These are phyloP conservation scores for Canariomyces notabilis DNA, from an alignment of 2,329 filamentous ascomycete genomes.

Conservation along the genomic window DNA sequence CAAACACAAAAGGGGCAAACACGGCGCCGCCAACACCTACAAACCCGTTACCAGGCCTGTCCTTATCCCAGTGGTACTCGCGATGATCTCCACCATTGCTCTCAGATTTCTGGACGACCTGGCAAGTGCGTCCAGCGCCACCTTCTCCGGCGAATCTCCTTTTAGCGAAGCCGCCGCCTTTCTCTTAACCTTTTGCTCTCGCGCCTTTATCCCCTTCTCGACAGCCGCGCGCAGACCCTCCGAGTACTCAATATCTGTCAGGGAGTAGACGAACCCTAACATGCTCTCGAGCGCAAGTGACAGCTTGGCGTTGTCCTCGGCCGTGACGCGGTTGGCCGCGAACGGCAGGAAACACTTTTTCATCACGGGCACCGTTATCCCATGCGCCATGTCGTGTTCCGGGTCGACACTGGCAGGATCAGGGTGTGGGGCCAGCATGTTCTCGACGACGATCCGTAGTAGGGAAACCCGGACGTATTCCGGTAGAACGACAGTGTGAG, in stretches of 20 bases:
- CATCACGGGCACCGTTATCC: conserved; percentile 43
- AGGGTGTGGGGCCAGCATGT: conserved; percentile 40
- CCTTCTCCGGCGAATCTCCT: conserved; percentile 34
- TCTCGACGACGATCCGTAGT: conserved; percentile 40
- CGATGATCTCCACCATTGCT: conserved; percentile 32
- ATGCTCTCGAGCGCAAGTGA: conserved; percentile 64
- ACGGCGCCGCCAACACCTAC: background rate
- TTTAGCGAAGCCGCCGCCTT: background rate
- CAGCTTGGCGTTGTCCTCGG: conserved; percentile 68
- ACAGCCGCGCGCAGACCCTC: conserved; percentile 36
- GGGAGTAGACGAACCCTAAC: conserved; percentile 47
- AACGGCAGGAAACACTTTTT: conserved; percentile 60
- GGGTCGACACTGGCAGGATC: conserved; percentile 38
- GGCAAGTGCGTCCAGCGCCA: conserved; percentile 40
- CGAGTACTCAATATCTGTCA: conserved; percentile 33
- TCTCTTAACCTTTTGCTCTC: conserved; percentile 43
- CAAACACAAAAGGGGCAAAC: background rate
- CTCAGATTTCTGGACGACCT: conserved; percentile 42
- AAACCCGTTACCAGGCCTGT: background rate
- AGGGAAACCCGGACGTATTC: conserved; percentile 40
- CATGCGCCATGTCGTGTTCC: conserved; percentile 33
- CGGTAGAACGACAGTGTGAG: conserved; percentile 34
- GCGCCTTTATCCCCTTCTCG: conserved; percentile 43
- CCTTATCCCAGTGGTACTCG: conserved; percentile 3
- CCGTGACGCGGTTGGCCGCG: conserved; percentile 54